Evolutionary conservation across 805 yeast genomes (phyloP).

Genomic region (Barnettozyma sucrosica): DNA sequence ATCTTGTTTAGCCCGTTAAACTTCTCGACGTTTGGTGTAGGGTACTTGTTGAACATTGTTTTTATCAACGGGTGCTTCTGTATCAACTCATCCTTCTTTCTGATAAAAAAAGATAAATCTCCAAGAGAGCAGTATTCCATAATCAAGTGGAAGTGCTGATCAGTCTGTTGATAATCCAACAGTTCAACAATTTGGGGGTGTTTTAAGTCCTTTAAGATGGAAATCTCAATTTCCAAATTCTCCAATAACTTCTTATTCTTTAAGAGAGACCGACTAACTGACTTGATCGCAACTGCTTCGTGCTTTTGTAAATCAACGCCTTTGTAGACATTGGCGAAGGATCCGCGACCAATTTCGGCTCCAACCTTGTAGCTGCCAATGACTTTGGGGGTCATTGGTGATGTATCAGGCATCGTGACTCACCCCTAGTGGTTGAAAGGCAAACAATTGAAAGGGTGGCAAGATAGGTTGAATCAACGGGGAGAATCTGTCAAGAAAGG

Average conservation of each 20-base stretch:
- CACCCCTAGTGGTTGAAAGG: background rate
- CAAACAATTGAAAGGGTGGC: background rate
- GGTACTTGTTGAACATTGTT: constrained; percentile 72
- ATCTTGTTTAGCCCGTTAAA: constrained; percentile 76
- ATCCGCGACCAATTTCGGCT: constrained; percentile 85
- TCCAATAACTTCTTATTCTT: constrained; percentile 83
- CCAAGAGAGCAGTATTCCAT: constrained; percentile 98
- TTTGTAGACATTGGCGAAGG: constrained; percentile 92
- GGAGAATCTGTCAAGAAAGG: background rate
- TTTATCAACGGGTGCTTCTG: constrained; percentile 74
- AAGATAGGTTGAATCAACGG: background rate
- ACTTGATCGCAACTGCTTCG: constrained; percentile 78
- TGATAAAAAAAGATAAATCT: constrained; percentile 82
- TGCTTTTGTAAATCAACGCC: constrained; percentile 53
- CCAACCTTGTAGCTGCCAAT: constrained; percentile 25
- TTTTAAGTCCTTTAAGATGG: constrained; percentile 77
- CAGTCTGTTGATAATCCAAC: constrained; percentile 75
- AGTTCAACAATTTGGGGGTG: constrained; percentile 92
- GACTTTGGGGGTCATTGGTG: constrained; percentile 10
- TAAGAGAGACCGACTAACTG: constrained; percentile 76
- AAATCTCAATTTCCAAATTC: constrained; percentile 87
- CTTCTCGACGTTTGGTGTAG: constrained; percentile 58
- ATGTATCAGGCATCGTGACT: constrained; percentile 2
- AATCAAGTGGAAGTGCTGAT: constrained; percentile 74
- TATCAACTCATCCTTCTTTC: constrained; percentile 64